phyloP scores from a whole-genome alignment of 1,139 yeast genomes.

The Suhomyces chickasaworum region DNA sequence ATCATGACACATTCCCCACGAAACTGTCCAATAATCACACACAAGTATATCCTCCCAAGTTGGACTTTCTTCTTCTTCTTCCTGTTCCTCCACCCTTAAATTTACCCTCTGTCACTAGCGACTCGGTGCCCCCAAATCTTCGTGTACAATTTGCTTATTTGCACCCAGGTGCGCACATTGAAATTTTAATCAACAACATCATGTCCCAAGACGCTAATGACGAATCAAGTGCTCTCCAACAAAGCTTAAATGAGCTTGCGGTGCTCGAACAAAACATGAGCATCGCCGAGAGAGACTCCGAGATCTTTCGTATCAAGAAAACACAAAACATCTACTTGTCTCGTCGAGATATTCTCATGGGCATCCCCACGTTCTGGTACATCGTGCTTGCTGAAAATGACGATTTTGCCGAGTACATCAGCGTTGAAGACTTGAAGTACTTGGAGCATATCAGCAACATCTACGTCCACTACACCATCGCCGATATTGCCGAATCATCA shows the following conservation, averaged over 20 bases:
- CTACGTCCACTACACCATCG: conserved; percentile 51
- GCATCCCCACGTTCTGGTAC: conserved; percentile 74
- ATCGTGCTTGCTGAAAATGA: conserved; percentile 74
- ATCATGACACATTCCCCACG: no score
- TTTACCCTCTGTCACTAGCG: background rate
- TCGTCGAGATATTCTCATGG: conserved; percentile 47
- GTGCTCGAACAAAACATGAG: conserved; percentile 59
- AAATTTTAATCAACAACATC: conserved; percentile 26
- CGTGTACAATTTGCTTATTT: background rate
- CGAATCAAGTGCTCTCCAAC: conserved; percentile 15
- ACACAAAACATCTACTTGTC: conserved; percentile 53
- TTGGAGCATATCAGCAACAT: conserved; percentile 62
- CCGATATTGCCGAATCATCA: conserved; percentile 19
- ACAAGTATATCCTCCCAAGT: no score
- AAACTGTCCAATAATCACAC: no score
- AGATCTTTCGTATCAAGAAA: conserved; percentile 46
- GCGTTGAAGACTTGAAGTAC: conserved; percentile 68
- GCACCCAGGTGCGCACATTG: conserved; percentile 6
- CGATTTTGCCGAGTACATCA: conserved; percentile 70
- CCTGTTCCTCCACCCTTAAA: no score
- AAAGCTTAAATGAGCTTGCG: conserved; percentile 41
- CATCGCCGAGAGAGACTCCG: conserved; percentile 57
- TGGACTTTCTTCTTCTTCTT: no score
- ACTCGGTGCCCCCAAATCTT: no score
- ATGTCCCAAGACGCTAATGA: conserved; percentile 10